Conservation (phyloP, 352 stramenopile species). For the Albugo laibachii region DNA sequence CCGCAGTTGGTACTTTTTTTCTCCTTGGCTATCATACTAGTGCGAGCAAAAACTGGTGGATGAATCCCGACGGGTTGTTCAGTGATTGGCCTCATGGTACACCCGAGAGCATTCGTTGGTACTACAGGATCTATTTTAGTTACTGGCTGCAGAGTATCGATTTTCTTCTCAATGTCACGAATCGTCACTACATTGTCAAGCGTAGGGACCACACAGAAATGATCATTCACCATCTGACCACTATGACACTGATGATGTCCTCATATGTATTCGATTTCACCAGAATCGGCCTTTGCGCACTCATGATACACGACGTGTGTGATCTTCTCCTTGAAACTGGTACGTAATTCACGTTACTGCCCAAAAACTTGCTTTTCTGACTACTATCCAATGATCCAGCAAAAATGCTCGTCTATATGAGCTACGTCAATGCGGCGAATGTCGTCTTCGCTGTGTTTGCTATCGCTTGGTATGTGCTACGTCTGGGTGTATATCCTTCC, state of each 20-base stretch:
- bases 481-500: conserved; percentile 46
- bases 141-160: conserved; percentile 72
- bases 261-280: conserved; percentile 56
- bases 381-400: conserved; percentile 8
- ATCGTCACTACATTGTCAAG: conserved; percentile 65
- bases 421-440: conserved; percentile 44
- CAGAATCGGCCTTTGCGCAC: conserved; percentile 43
- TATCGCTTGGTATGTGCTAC: conserved; percentile 48
- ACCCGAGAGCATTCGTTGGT: conserved; percentile 40
- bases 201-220: conserved; percentile 70
- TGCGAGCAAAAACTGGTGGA: conserved; percentile 43
- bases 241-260: conserved; percentile 59
- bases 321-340: conserved; percentile 50
- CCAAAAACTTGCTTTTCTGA: neutral
- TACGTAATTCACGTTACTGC: conserved; percentile 5
- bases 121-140: conserved; percentile 73
- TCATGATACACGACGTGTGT: conserved; percentile 71
- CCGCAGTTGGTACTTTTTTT: conserved; percentile 40
- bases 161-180: conserved; percentile 68
- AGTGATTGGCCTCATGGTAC: conserved; percentile 22
- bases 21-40: conserved; percentile 35
- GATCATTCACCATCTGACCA: conserved; percentile 59
- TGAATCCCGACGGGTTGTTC: conserved; percentile 51
- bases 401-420: conserved; percentile 62
- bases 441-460: conserved; percentile 48